These are phyloP conservation scores for Aureobasidium zeae DNA, from an alignment of 2,329 filamentous ascomycete genomes.

Conservation along the genomic window DNA sequence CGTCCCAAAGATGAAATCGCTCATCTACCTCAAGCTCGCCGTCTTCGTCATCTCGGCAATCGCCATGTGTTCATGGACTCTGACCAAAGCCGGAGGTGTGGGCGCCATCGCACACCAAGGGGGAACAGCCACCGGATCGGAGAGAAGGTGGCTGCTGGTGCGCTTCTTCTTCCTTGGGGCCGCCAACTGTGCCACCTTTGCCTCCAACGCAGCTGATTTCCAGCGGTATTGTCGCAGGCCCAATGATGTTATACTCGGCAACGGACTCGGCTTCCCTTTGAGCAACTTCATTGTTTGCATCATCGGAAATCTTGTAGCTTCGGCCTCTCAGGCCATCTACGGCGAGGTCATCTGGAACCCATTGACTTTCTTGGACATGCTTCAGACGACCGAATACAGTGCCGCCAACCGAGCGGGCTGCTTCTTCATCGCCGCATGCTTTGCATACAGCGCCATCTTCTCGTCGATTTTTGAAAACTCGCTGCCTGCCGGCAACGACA, in stretches of 20 bases:
- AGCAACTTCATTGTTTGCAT: constrained; percentile 32
- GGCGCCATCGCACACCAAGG: constrained; percentile 5
- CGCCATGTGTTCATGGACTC: constrained; percentile 1
- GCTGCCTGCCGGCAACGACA: constrained; percentile 34
- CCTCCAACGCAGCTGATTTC: constrained; percentile 37
- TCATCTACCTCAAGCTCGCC: constrained; percentile 6
- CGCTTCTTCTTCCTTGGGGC: constrained; percentile 32
- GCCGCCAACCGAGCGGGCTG: constrained; percentile 30
- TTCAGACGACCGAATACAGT: constrained; percentile 22
- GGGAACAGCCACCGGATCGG: neutral
- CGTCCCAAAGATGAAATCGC: neutral
- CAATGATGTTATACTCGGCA: constrained; percentile 34
- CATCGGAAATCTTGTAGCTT: constrained; percentile 34
- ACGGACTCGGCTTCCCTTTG: constrained; percentile 34
- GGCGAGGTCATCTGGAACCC: constrained; percentile 32
- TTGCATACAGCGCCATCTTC: constrained; percentile 38
- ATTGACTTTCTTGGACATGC: constrained; percentile 29
- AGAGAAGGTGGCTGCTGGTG: constrained; percentile 28
- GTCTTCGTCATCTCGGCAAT: constrained; percentile 5
- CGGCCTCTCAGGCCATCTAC: constrained; percentile 26
- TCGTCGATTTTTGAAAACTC: constrained; percentile 38
- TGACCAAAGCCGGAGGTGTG: constrained; percentile 9
- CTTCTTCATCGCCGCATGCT: constrained; percentile 35
- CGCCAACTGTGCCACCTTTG: constrained; percentile 30
- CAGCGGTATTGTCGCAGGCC: constrained; percentile 36